Evolutionary conservation across 805 yeast genomes (phyloP), one percentile per base, ranked within the genome.

Genomic region (Candida sanyiensis): DNA sequence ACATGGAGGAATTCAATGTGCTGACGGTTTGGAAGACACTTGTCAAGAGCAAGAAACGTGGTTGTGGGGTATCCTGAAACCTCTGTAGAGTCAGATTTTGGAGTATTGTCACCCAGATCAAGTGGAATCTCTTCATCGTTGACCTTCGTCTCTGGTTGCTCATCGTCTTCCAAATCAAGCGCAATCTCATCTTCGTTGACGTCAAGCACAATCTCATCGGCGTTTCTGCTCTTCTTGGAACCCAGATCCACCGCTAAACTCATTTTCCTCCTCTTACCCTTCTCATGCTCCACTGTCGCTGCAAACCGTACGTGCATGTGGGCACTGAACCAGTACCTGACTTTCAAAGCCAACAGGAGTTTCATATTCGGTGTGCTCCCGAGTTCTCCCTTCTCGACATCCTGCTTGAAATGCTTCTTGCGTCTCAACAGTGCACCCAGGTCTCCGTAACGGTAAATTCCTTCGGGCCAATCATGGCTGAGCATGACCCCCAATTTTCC

Each of bases 391-490:
- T 61, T 61, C 3, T 67, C 60, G 2, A 88, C 70, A 57, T 90
- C 97, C 2, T 52, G 50, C 43, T 62, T 65, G 57, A 93, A 84
- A 51, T 70, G 83, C 0, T 83, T 85, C 56, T 93, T 93, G 10
- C 50, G 47, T 20, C 54, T 52, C 18, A 90, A 50, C 9, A 93
- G 62, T 18, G 49, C 41, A 0, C 57, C 46, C n/a, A 66, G 13
- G 50, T 83, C 58, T 0, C 97, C 97, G 57, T 72, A 62, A 5
- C 74, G 61, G 30, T 72, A 82, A 8, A 89, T 78, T 3, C 83
- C 85, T 28, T 69, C 78, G 0, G 98, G 98, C 98, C 98, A 93
- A 63, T 93, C 98, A 59, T 93, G 98, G 23, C 85, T 74, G 38
- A 90, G 44, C 56, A 82, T 67, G 1, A 88, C 56, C 48, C 85